These are phyloP conservation scores for Arthrobotrys conoides DNA, from an alignment of 2,329 filamentous ascomycete genomes.

Conservation along the genomic window DNA sequence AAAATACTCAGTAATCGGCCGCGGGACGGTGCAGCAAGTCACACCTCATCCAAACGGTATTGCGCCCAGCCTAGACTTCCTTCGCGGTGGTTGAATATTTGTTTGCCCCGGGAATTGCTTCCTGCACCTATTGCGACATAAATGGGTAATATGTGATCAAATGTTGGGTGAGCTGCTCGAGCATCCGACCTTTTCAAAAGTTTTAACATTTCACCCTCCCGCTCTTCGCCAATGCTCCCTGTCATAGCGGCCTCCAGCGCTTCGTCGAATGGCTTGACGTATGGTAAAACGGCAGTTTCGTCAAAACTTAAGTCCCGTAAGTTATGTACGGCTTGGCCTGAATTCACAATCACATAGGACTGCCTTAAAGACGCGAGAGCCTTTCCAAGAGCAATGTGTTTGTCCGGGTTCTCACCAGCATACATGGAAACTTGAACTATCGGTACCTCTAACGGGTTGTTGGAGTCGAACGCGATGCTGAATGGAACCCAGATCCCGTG, in stretches of 20 bases:
- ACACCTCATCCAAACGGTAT: slow-evolving; percentile 65
- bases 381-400: slow-evolving; percentile 78
- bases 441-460: slow-evolving; percentile 77
- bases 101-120: slow-evolving; percentile 68
- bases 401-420: slow-evolving; percentile 74
- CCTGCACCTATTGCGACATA: slow-evolving; percentile 74
- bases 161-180: slow-evolving; percentile 75
- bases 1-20: no score
- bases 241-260: slow-evolving; percentile 76
- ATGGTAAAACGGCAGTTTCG: slow-evolving; percentile 71
- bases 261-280: slow-evolving; percentile 76
- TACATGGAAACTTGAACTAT: slow-evolving; percentile 82
- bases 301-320: slow-evolving; percentile 70
- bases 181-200: slow-evolving; percentile 72
- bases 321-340: slow-evolving; percentile 83
- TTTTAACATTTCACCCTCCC: slow-evolving; percentile 68
- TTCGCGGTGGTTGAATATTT: slow-evolving; percentile 70
- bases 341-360: slow-evolving; percentile 78
- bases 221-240: slow-evolving; percentile 67
- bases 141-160: slow-evolving; percentile 76
- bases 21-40: not conserved
- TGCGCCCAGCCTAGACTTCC: slow-evolving; percentile 73
- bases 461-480: slow-evolving; percentile 74
- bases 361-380: slow-evolving; percentile 77
- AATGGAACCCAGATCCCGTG: slow-evolving; percentile 83